Evolutionary conservation across 1,139 yeast species (phyloP), one percentile per base, ranked within the genome.

Genomic region (Debaryomyces subglobosus): DNA sequence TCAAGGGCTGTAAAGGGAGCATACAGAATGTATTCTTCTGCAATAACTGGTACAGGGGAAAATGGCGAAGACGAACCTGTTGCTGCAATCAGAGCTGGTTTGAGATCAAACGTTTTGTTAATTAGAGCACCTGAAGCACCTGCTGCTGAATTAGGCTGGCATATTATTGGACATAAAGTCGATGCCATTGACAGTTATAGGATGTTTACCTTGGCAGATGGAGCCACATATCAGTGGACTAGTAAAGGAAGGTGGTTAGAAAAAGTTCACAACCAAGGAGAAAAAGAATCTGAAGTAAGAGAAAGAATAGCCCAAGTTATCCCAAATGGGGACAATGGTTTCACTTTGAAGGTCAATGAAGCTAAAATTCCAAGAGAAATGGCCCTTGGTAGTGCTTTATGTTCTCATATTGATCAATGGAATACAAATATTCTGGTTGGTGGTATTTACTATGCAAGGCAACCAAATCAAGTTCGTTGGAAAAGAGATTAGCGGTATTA

Each of bases 1-100:
- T 81, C 86, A 8, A 69, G 86, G 52, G 85, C 86, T 4, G 86
- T 82, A 40, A 82, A 82, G 61, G 86, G 87, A 41, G 84, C 85
- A 2, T 82, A 82, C 63, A 81, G 75, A 58, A 75, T 82, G 81
- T 82, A 70, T 55, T 74, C 79, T 5, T 63, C 72, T 4, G 67
- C 61, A 13, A 65, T 72, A 33, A 51, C 60, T 38, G 68, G 65
- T 2, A 74, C 80, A 0, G 80, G 79, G 3, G 67, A 69, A 34
- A 58, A 71, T 21, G 82, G 79, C 3, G 76, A 73, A 55, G 82
- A 79, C 50, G 79, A 78, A 53, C 85, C 86, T 0, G 77, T 81
- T 44, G 86, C 85, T 5, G 74, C 81, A 8, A 57, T 82, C 29
- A 69, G 86, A 48, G 87, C 86, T 0, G 86, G 87, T 4, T 67